Evolutionary conservation across 2,329 filamentous ascomycete species (phyloP), one percentile per base, ranked within the genome.

Genomic region (Xylariaceae sp.): DNA sequence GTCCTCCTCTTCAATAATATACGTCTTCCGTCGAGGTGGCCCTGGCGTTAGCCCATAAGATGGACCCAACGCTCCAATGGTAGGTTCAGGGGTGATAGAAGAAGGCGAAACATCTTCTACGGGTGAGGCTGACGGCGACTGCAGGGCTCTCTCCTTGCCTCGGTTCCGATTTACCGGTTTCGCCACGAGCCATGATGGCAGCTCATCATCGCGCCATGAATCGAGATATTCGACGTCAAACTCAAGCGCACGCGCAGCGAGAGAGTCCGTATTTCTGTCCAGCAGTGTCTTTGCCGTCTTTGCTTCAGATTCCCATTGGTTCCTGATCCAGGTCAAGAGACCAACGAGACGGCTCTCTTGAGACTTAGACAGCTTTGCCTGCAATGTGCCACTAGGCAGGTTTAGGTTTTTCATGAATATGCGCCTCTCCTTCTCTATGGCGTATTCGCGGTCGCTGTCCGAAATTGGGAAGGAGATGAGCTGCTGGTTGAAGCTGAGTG

Each of bases 381-480:
- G 30, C 13, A n/a, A 17, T 17, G 12, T 7, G 7, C 4, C 7
- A 13, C 8, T 32, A 6, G 22, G 22, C 11, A 26, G 22, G 22
- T 26, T 26, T 6, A 6, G 22, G 11, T 11, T 26, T n/a, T 51
- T 42, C 19, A 54, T 31, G 19, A 60, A 57, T 9, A 44, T 22
- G 7, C 44, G 45, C 42, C 47, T 56, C 36, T 61, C 57, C 37
- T 55, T 55, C 38, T 52, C 49, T 8, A 57, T 40, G 11, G 54
- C 59, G 30, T 51, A 55, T 4, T 54, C 50, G 16, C 54, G 49
- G 33, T 61, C 58, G 3, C 44, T 37, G 4, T 54, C 41, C 1
- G 54, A 51, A 7, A 54, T 35, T 2, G 58, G 59, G 35, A 62
- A 62, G 2, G 59, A 62, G 34, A 62, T 52, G 34, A 62, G 52